Base-by-base conservation (phyloP, 148 eudicot genomes). In the Cornus florida region DNA sequence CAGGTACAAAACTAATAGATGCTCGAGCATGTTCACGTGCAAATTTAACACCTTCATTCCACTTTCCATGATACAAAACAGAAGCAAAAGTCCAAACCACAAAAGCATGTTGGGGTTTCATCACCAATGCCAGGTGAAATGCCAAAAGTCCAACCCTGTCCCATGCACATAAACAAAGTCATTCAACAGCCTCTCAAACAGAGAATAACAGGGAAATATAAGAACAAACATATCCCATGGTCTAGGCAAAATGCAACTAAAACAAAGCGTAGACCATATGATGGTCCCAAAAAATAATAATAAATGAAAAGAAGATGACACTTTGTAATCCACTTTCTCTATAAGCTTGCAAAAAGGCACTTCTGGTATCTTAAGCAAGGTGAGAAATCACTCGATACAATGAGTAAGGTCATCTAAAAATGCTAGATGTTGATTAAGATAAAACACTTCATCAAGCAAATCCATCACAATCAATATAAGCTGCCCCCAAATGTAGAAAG, bases 61-160 rank as follows among this genome's bases (percentile, higher is more conserved):
- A 93, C 1, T 78, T 80, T 72, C 89, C 88, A 86, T 93, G 88
- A 77, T 91, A 89, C 59, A 95, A 85, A 77, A 95, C 86, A 74
- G 90, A 86, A 73, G 92, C 90, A 70, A 95, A 87, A 72, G 91
- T 86, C 90, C 93, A 82, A 76, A 93, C 86, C 43, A 90, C 90
- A 73, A 87, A 83, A 71, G 91, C 87, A 72, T 86, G 88, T 77
- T 95, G 97, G 79, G 97, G 97, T 70, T 89, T 83, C 77, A 62
- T 81, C 56, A 87, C 87, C 78, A 95, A 79, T 78, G 97, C 94
- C 66, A 88, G 73, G 77, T 95, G 98, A 80, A 95, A 91, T 74
- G 89, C 93, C 86, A 95, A 78, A 65, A 95, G 75, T 77, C 97
- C 91, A 78, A 92, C 78, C 98, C 98, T 95, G 93, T 79, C 59